Base-by-base conservation (phyloP, 2,329 filamentous ascomycete species). In the Trichophyton simii region DNA sequence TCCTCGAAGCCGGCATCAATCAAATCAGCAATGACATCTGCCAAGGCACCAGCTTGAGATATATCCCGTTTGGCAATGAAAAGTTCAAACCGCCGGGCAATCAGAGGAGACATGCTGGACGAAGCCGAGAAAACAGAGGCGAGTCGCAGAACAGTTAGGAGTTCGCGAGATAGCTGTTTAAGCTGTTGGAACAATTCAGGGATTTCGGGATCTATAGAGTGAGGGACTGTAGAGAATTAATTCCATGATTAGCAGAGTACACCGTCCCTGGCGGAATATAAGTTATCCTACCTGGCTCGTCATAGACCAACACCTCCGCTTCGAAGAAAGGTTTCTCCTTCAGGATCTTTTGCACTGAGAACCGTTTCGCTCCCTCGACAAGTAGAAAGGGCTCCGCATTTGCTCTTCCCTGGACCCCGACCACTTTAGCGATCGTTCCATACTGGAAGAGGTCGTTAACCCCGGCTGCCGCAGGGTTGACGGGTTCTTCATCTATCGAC, bases 11-110 rank as follows among this genome's bases (percentile, higher is more conserved):
- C 87, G 58, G 88, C 86, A 65, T 96, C 90, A 2, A 95, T 83
- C 25, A 97, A 83, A 71, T 96, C 95, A 44, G 90, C 87, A 90
- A 99, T 96, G 72, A 97, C 97, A 72, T 99, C 94, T 5, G 94
- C 92, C 8, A 99, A 80, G 7, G 85, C 78, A 1, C 92, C 92
- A 1, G 91, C 91, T 67, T 97, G 91, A 48, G 83, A 80, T 58
- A 94, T 73, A 63, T 90, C 86, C 71, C 94, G 95, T 72, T 87
- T 85, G 36, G 85, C 82, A 65, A 99, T 96, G 73, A 90, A 94
- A 60, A 91, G 77, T 69, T 97, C 91, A 50, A 99, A 83, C 59
- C 91, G 84, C 58, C 91, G 84, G 0, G 90, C 90, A 59, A 97
- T 81, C n/a, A 92, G 78, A 0, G 92, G 91, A 2, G 91, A 91